Evolutionary conservation across 108 stramenopile species (phyloP).

Genomic region (Ochromonas danica): DNA sequence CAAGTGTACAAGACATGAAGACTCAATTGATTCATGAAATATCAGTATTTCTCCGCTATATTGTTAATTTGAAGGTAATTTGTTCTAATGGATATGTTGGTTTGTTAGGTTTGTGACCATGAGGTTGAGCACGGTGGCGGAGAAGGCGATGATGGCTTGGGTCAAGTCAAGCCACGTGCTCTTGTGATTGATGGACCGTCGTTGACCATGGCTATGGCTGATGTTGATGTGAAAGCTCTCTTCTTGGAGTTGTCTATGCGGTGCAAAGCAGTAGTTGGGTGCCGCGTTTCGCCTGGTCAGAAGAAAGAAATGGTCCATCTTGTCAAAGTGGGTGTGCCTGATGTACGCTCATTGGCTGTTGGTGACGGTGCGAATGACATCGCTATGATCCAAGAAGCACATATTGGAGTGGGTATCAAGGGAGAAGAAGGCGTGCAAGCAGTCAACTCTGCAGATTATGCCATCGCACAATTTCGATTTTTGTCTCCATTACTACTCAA

Average conservation of each 20-base stretch:
- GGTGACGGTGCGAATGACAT: slow-evolving; percentile 67
- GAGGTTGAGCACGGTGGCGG: no score
- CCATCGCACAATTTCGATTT: slow-evolving; percentile 60
- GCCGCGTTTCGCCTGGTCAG: slow-evolving; percentile 29
- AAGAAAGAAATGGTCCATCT: slow-evolving; percentile 27
- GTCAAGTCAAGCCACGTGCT: no score
- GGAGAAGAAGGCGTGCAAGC: slow-evolving; percentile 62
- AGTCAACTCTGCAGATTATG: slow-evolving; percentile 59
- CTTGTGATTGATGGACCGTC: slow-evolving; percentile 56
- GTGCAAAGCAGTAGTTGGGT: slow-evolving; percentile 27
- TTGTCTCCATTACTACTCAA: slow-evolving; percentile 52
- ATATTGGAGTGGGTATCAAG: slow-evolving; percentile 61
- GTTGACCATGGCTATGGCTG: slow-evolving; percentile 37
- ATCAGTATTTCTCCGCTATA: neutral
- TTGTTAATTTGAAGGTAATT: no score
- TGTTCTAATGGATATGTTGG: no score
- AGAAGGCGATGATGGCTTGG: no score
- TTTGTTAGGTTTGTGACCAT: no score
- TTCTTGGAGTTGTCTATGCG: neutral
- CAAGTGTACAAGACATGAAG: neutral
- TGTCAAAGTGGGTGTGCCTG: neutral
- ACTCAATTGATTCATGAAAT: neutral
- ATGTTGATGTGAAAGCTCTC: neutral
- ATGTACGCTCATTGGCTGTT: slow-evolving; percentile 54
- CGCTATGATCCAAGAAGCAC: slow-evolving; percentile 63